Evolutionary conservation across 805 yeast genomes (phyloP).

Genomic region (Candida incommunis): DNA sequence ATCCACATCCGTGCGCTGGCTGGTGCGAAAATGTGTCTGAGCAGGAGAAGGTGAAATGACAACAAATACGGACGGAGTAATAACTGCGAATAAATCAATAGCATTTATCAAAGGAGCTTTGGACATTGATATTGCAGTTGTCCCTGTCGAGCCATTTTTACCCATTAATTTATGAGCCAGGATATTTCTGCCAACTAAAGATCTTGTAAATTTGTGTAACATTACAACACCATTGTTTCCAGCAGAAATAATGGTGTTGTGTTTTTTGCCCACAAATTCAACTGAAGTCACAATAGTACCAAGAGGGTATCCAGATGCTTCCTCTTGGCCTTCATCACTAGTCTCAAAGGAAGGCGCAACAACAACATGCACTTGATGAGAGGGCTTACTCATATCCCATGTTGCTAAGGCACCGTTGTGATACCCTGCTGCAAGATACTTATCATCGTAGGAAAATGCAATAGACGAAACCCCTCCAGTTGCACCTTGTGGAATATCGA

Average conservation of each 20-base stretch:
- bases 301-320: neutral
- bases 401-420: neutral
- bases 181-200: neutral
- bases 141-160: neutral
- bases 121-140: neutral
- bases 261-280: neutral
- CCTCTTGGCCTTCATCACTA: neutral
- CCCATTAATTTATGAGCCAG: conserved; percentile 1
- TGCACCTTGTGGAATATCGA: neutral
- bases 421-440: neutral
- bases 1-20: neutral
- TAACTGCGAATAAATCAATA: neutral
- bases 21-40: neutral
- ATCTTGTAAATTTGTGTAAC: neutral
- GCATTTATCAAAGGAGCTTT: neutral
- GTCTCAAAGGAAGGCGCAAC: neutral
- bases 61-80: neutral
- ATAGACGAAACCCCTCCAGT: neutral
- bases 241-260: neutral
- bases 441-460: neutral
- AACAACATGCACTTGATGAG: neutral
- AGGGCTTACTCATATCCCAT: conserved; percentile 1
- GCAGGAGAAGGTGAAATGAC: neutral
- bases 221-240: neutral
- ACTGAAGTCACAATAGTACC: neutral